phyloP scores from a whole-genome alignment of 2,329 filamentous ascomycete species.

The Fusarium sulawesiense region DNA sequence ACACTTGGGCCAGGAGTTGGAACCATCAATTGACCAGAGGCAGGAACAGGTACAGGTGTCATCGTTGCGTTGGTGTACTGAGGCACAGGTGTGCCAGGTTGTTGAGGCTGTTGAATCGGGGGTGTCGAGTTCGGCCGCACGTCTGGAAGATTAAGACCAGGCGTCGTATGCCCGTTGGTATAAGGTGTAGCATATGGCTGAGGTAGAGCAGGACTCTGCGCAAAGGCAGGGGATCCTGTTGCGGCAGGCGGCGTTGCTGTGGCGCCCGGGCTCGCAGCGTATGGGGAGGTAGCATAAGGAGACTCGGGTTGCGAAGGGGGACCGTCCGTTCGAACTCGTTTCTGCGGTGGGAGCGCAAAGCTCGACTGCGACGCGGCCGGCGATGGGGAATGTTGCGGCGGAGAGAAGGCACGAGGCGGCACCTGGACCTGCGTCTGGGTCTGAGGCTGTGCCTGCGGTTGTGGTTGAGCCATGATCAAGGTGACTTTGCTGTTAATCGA shows the following conservation, averaged over 20 bases:
- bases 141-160: constrained; percentile 52
- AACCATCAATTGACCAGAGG: constrained; percentile 38
- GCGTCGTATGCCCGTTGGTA: constrained; percentile 53
- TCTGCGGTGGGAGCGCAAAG: constrained; percentile 73
- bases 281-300: constrained; percentile 67
- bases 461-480: constrained; percentile 68
- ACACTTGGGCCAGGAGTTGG: constrained; percentile 46
- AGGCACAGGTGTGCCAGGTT: constrained; percentile 36
- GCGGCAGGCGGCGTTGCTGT: constrained; percentile 55
- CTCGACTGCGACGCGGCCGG: constrained; percentile 66
- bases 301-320: constrained; percentile 75
- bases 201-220: constrained; percentile 49
- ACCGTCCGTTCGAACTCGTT: constrained; percentile 71
- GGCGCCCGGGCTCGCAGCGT: constrained; percentile 59
- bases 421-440: constrained; percentile 55
- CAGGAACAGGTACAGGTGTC: constrained; percentile 44
- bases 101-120: constrained; percentile 49
- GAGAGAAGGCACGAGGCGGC: constrained; percentile 69
- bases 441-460: constrained; percentile 70
- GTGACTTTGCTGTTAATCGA: constrained; percentile 15
- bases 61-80: constrained; percentile 45
- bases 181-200: constrained; percentile 53
- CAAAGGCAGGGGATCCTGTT: constrained; percentile 52
- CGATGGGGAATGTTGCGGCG: constrained; percentile 70
- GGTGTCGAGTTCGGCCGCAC: constrained; percentile 50